These are phyloP conservation scores for Xylaria sp. DNA, from an alignment of 2,329 filamentous ascomycete genomes.

Conservation along the genomic window DNA sequence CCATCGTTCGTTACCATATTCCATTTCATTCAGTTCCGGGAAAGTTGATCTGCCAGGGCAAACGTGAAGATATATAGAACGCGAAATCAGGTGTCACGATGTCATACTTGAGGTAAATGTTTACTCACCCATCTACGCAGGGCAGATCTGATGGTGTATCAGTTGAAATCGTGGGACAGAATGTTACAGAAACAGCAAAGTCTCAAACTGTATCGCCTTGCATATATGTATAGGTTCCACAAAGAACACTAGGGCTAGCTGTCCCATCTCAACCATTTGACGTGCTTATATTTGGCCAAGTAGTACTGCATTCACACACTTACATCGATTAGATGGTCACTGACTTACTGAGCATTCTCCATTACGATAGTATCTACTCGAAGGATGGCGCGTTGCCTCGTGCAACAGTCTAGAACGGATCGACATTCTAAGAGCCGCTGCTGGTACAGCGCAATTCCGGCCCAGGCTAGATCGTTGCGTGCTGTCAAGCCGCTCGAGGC, in stretches of 20 bases:
- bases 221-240: neutral
- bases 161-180: neutral
- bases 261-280: neutral
- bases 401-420: conserved; percentile 10
- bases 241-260: neutral
- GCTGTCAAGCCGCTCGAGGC: conserved; percentile 1
- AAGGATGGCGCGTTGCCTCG: neutral
- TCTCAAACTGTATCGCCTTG: neutral
- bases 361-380: neutral
- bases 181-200: neutral
- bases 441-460: neutral
- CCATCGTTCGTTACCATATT: neutral
- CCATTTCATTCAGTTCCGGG: neutral
- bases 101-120: neutral
- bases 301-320: neutral
- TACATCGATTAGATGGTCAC: neutral
- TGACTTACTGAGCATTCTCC: neutral
- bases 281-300: neutral
- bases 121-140: neutral
- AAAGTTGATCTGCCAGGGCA: neutral
- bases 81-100: neutral
- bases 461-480: neutral
- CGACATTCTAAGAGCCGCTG: neutral
- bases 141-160: neutral
- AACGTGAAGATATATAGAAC: neutral